Evolutionary conservation across 73 alveolate species (phyloP).

Genomic region (Uronychia setigera): DNA sequence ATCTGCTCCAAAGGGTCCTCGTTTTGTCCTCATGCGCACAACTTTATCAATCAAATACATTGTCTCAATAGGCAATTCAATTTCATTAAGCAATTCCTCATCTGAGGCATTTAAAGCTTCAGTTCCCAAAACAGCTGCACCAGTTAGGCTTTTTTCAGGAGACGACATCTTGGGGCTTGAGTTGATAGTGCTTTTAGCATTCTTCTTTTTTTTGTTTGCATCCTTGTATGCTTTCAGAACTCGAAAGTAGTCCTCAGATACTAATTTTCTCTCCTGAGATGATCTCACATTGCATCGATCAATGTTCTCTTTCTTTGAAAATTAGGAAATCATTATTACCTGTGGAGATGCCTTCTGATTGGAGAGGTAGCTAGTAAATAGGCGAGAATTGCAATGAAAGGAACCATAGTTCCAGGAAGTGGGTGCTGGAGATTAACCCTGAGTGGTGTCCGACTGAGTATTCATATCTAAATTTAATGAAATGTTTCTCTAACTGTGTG

Average conservation of each 20-base stretch:
- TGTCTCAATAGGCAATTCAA: constrained; percentile 55
- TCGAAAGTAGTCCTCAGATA: constrained; percentile 21
- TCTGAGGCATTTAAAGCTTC: constrained; percentile 7
- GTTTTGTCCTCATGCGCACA: constrained; percentile 40
- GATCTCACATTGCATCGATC: too few relatives aligned
- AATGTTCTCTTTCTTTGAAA: too few relatives aligned
- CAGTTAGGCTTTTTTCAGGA: not conserved
- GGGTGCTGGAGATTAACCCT: too few relatives aligned
- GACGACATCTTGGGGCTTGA: not conserved
- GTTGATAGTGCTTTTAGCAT: not conserved
- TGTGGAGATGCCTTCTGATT: too few relatives aligned
- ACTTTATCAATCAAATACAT: constrained; percentile 66
- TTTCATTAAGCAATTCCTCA: constrained; percentile 32
- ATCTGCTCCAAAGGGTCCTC: constrained; percentile 66
- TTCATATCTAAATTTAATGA: too few relatives aligned
- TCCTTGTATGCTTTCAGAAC: constrained; percentile 22
- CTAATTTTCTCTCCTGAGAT: constrained; percentile 6
- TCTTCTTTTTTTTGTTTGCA: not conserved
- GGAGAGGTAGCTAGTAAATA: too few relatives aligned
- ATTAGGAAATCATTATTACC: too few relatives aligned
- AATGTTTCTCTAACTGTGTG: too few relatives aligned
- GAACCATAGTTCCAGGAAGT: too few relatives aligned
- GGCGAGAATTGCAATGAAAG: too few relatives aligned
- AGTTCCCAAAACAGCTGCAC: not conserved
- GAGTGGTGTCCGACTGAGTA: too few relatives aligned